Base-by-base conservation (phyloP, 148 eudicot genomes). In the Vaccinium vitisidaea region DNA sequence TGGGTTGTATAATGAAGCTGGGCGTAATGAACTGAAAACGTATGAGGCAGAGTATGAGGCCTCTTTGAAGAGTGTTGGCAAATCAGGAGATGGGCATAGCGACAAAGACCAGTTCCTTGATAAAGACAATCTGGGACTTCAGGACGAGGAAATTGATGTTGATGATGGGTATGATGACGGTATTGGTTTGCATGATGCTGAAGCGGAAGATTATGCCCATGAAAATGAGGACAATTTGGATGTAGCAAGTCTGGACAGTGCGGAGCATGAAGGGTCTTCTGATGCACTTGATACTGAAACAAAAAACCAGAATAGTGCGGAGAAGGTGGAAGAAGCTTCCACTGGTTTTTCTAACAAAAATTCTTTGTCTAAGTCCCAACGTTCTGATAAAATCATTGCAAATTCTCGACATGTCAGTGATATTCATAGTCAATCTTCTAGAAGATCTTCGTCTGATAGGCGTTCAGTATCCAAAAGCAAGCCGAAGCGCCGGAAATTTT, bases 111-210 rank as follows among this genome's bases (percentile, higher is more conserved):
- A 85, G 86, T 85, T 67, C 76, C 82, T 89, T 69, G 80, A 82
- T 81, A 92, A 87, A 79, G 87, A 65, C 82, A 88, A 82, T 83
- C 19, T 67, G n/a, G 91, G 86, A 63, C 84, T 82, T 84, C 87
- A 86, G 9, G 87, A 59, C 49, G 90, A 88, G 76, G 92, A 88
- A 13, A 85, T 82, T 82, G 96, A 91, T 87, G 84, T 65, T 82
- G 97, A 92, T 87, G 99, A 95, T 86, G 98, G 91, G 85, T 97
- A 95, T 90, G 98, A 97, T 85, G 98, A 97, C 84, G 98, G 93
- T 49, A 94, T 95, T 86, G 98, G 92, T 90, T 85, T 89, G 52
- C 92, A 90, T 88, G 99, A 96, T 87, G 84, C 88, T 82, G 92
- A 76, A 79, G 79, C 80, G 32, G 97, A 91, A 43, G 98, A 92